These are phyloP conservation scores for Lichtheimia ornata DNA, from an alignment of 371 early-diverging fungal species.

Conservation along the genomic window DNA sequence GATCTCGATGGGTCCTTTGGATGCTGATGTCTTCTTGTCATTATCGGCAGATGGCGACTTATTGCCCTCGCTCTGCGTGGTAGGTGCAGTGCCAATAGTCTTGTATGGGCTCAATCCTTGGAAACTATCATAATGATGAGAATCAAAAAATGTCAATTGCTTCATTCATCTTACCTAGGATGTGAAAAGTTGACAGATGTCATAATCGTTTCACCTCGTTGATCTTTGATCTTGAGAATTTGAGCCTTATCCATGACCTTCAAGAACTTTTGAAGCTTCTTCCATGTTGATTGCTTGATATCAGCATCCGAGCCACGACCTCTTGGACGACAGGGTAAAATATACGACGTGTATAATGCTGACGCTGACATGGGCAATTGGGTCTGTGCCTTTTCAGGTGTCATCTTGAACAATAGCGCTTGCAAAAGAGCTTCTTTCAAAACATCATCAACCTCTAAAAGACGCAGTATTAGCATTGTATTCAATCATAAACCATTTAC, in stretches of 20 bases:
- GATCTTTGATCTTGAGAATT: constrained; percentile 68
- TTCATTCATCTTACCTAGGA: constrained; percentile 19
- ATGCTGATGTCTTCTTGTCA: neutral
- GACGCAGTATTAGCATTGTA: neutral
- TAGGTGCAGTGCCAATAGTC: constrained; percentile 26
- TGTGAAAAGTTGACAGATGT: constrained; percentile 63
- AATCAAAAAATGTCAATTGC: neutral
- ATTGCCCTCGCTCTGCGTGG: neutral
- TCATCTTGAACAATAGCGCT: constrained; percentile 63
- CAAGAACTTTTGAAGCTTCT: constrained; percentile 74
- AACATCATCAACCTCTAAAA: constrained; percentile 51
- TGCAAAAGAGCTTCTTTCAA: constrained; percentile 64
- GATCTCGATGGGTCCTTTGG: constrained; percentile 23
- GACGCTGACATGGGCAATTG: constrained; percentile 67
- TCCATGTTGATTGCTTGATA: constrained; percentile 74
- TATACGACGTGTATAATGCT: constrained; percentile 62
- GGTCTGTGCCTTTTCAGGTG: constrained; percentile 39
- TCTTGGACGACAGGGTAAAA: constrained; percentile 62
- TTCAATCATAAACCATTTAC: neutral
- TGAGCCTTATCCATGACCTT: constrained; percentile 70
- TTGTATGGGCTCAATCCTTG: constrained; percentile 31
- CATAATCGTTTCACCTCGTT: constrained; percentile 63
- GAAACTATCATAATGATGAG: constrained; percentile 18
- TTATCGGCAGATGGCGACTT: neutral
- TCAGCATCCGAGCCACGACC: constrained; percentile 59